phyloP scores from a whole-genome alignment of 2,329 filamentous ascomycete genomes.

The Alternaria arborescens region DNA sequence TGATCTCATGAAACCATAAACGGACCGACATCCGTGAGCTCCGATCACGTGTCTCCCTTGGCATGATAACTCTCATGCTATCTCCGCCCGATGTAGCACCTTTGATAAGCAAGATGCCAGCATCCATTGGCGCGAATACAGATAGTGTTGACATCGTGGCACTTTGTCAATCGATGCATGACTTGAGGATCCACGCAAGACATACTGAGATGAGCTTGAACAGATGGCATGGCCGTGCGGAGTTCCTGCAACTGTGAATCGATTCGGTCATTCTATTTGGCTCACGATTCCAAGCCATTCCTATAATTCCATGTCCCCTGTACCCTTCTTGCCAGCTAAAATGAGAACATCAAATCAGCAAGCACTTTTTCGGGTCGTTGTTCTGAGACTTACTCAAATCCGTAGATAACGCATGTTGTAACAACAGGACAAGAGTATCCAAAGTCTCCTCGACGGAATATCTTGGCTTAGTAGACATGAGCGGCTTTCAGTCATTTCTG shows the following conservation, averaged over 20 bases:
- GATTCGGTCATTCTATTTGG: no score
- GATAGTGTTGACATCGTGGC: no score
- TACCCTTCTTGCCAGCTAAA: no score
- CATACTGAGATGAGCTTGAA: no score
- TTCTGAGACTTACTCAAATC: neutral
- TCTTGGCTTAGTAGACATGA: neutral
- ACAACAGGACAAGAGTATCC: neutral
- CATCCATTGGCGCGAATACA: no score
- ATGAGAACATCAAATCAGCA: no score
- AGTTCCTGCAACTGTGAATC: no score
- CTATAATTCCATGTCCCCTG: no score
- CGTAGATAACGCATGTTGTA: neutral
- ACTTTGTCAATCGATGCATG: no score
- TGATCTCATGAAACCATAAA: neutral
- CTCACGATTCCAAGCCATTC: rapidly evolving
- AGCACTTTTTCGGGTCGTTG: rapidly evolving
- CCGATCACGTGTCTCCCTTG: neutral
- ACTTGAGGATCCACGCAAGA: no score
- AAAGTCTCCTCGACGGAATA: neutral
- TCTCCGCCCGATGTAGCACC: neutral
- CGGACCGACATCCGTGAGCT: neutral
- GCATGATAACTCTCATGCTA: neutral
- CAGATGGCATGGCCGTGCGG: no score
- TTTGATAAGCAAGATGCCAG: rapidly evolving
- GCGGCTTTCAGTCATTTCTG: neutral